Evolutionary conservation across 768 basidiomycete genomes (phyloP), one percentile per base, ranked within the genome.

Genomic region (Termitomyces sp.): DNA sequence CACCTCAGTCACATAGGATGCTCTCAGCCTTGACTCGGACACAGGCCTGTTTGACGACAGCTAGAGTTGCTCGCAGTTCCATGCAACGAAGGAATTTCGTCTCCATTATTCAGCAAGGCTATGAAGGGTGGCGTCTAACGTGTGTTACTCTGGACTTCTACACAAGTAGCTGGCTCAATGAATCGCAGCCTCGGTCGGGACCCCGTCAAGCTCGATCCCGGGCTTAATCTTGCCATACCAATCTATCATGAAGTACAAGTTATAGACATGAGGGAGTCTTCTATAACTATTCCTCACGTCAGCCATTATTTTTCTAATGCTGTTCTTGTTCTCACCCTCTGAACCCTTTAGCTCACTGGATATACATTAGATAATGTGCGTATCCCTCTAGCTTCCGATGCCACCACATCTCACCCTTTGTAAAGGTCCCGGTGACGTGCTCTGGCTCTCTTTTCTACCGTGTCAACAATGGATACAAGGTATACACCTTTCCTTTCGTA

Each of bases 361-460:
- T 73, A 71, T 60, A 72, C 71, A 13, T 61, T 68, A 7, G 71
- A 72, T 56, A 72, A 72, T 62, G 70, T 70, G 9, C 16, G 61
- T 55, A 15, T 52, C 13, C 20, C n/a, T 22, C 46, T 20, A 22
- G 24, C 46, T 9, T 36, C 9, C 18, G 16, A 16, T 50, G 4
- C 33, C 18, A 28, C 16, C 8, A 31, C 16, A 46, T 20, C 39
- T 7, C 16, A 10, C 26, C 29, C 4, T n/a, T 15, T 16, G 15
- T 26, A 9, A 34, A 77, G 76, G 81, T 83, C 1, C 82, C 82
- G 5, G 78, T 83, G 4, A 65, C 73, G 5, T 74, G 77, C 46
- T 81, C 81, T 3, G 82, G 82, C 13, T 82, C 81, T 1, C 70
- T 83, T 0, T 83, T 84, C 66, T 84, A 75, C 65, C 76, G 79